Evolutionary conservation across 2,329 filamentous ascomycete species (phyloP), one percentile per base, ranked within the genome.

Genomic region (Talaromyces sp.): DNA sequence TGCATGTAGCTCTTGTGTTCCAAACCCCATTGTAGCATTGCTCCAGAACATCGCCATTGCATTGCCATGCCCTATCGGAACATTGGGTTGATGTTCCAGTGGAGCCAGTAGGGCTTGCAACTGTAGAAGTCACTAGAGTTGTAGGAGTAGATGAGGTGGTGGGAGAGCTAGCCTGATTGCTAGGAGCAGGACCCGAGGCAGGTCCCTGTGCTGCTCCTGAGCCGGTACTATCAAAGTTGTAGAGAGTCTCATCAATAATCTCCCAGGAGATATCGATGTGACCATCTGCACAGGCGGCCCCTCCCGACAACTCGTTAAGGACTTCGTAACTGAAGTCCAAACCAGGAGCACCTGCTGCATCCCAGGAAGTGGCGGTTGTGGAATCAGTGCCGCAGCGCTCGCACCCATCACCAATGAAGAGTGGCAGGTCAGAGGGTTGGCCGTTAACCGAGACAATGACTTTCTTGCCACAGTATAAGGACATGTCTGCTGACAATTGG

Each of bases 381-480:
- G 60, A 58, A 7, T 55, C 58, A 33, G 33, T 43, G 39, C 33
- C 37, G 40, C 60, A 62, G 33, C 60, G 58, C 40, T 56, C 9
- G 31, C 60, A 62, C n/a, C 60, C 60, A 28, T 62, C 60, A 9
- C 58, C 58, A 39, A 62, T 60, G 46, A 58, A 62, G 19, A 62
- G 55, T 17, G 46, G 58, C 45, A 60, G 39, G 35, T 62, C 60
- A 13, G 55, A 58, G 19, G 45, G 10, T 31, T 62, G 46, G 7
- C 58, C 56, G 41, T 62, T 60, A 31, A 62, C 43, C 15, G 58
- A 56, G 25, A 62, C 51, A 31, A 60, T 53, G 10, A 62, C 60
- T 45, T 53, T 45, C 45, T 62, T 60, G 43, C 60, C 60, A 45
- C 60, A 61, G 33, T 61, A 62, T 33, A 45, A 28, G 5, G 58